phyloP scores from a whole-genome alignment of 1,284 basidiomycete genomes.

The Naganishia sp. region DNA sequence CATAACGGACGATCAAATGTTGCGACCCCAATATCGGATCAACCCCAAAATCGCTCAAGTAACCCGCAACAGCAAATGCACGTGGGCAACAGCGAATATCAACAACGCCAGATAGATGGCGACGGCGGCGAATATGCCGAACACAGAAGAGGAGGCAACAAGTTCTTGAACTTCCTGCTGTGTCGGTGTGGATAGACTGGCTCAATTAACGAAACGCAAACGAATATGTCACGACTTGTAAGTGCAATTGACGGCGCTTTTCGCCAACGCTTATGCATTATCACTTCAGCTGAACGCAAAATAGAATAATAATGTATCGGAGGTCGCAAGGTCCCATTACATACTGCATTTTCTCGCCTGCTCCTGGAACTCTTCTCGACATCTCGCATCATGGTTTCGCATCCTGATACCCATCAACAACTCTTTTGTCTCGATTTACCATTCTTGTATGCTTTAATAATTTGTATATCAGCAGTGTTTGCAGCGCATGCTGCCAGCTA shows the following conservation, averaged over 20 bases:
- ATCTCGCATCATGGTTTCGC: slow-evolving; percentile 10
- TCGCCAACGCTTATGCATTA: neutral
- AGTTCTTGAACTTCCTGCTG: slow-evolving; percentile 48
- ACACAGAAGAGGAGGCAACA: slow-evolving; percentile 45
- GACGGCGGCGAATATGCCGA: slow-evolving; percentile 42
- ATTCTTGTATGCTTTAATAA: slow-evolving; percentile 16
- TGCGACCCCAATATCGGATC: slow-evolving; percentile 45
- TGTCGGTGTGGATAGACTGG: slow-evolving; percentile 40
- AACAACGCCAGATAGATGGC: slow-evolving; percentile 44
- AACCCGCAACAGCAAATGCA: slow-evolving; percentile 31
- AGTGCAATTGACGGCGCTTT: neutral
- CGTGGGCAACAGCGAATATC: slow-evolving; percentile 38
- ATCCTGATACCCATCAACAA: neutral
- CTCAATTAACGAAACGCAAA: slow-evolving; percentile 8
- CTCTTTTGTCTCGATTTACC: neutral
- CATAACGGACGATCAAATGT: slow-evolving; percentile 18
- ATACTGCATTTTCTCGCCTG: slow-evolving; percentile 18
- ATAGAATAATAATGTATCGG: slow-evolving; percentile 15
- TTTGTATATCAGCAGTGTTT: slow-evolving; percentile 6
- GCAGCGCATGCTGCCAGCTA: slow-evolving; percentile 2
- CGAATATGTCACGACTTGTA: slow-evolving; percentile 26
- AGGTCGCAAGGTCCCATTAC: slow-evolving; percentile 2
- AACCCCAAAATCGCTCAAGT: slow-evolving; percentile 41
- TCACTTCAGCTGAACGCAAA: slow-evolving; percentile 10
- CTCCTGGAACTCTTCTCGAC: slow-evolving; percentile 5